phyloP scores from a whole-genome alignment of 2,329 filamentous ascomycete species.

The Alternaria brassicicola region DNA sequence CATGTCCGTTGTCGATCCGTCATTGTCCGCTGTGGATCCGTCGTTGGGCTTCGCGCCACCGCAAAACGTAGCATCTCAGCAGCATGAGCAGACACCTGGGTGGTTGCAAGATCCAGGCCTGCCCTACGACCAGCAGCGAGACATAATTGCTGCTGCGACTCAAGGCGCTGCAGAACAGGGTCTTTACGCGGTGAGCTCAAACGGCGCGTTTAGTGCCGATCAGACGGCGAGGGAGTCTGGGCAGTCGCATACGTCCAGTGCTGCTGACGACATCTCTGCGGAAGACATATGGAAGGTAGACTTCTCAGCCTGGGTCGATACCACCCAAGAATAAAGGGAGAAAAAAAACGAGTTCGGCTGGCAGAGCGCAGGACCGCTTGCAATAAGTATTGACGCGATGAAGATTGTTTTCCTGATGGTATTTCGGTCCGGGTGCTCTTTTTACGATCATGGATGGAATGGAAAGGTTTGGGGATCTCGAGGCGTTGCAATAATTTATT shows the following conservation, averaged over 20 bases:
- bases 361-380: not conserved
- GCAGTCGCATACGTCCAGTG: not conserved
- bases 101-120: not conserved
- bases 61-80: not conserved
- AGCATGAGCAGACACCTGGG: too few relatives aligned
- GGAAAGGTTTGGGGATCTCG: not conserved
- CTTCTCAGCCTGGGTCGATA: too few relatives aligned
- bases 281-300: not conserved
- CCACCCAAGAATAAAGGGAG: not conserved
- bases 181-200: not conserved
- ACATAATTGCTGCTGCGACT: not conserved
- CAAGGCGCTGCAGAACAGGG: not conserved
- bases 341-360: not conserved
- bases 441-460: not conserved
- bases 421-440: not conserved
- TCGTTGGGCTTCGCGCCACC: not conserved
- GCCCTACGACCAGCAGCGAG: not conserved
- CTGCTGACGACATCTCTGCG: not conserved
- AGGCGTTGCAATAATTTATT: not conserved
- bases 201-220: not conserved
- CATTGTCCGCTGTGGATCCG: not conserved
- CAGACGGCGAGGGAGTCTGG: not conserved
- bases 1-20: not conserved
- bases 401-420: not conserved
- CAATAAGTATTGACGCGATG: not conserved